Evolutionary conservation across 2,329 filamentous ascomycete species (phyloP).

Genomic region (Fusarium continuum): DNA sequence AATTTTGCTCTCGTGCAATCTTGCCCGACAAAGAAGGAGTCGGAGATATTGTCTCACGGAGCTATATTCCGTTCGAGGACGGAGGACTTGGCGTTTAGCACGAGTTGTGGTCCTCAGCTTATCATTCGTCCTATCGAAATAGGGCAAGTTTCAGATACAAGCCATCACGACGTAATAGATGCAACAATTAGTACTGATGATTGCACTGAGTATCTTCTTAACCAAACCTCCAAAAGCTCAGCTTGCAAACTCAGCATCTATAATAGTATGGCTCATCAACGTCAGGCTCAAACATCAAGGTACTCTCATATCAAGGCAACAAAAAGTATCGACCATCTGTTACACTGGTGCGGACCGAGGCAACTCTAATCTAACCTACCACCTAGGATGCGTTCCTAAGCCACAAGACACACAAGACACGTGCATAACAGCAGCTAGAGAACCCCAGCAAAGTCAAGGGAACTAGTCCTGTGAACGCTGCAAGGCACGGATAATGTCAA

Average conservation of each 20-base stretch:
- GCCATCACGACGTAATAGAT: not conserved
- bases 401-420: constrained; percentile 3
- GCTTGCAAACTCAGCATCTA: not conserved
- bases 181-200: not conserved
- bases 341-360: not conserved
- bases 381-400: not conserved
- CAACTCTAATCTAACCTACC: not conserved
- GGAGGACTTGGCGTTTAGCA: not conserved
- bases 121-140: constrained; percentile 18
- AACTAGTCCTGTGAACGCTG: constrained; percentile 4
- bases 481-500: constrained; percentile 5
- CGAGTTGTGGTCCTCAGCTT: not conserved
- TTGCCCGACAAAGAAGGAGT: constrained; percentile 24
- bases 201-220: constrained; percentile 6
- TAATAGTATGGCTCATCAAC: constrained; percentile 1
- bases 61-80: constrained; percentile 5
- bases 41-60: constrained; percentile 11
- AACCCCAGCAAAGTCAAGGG: constrained; percentile 1
- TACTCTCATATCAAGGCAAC: not conserved
- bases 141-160: constrained; percentile 2
- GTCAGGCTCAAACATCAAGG: not conserved
- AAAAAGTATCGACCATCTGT: not conserved
- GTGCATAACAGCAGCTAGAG: constrained; percentile 9
- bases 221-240: constrained; percentile 9
- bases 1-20: constrained; percentile 16